Conservation (phyloP, 2,329 filamentous ascomycete genomes). For the Fusarium chlamydosporum region DNA sequence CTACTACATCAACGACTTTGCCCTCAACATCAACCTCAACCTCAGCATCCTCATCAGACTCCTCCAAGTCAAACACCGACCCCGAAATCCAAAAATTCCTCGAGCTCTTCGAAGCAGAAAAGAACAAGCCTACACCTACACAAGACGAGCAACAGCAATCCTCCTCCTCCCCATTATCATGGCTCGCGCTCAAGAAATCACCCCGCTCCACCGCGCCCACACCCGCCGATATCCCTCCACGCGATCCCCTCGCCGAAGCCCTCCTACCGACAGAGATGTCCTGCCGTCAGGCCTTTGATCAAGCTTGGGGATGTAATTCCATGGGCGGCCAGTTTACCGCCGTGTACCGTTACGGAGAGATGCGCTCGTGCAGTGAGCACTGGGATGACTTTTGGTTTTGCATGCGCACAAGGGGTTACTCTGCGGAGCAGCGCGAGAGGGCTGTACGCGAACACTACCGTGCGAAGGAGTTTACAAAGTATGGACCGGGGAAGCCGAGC, state of each 20-base stretch:
- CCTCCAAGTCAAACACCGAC: slow-evolving; percentile 56
- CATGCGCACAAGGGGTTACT: slow-evolving; percentile 82
- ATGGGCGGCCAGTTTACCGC: slow-evolving; percentile 92
- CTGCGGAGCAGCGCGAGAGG: slow-evolving; percentile 70
- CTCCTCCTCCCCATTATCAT: slow-evolving; percentile 53
- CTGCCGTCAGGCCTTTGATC: slow-evolving; percentile 91
- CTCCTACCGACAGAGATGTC: slow-evolving; percentile 87
- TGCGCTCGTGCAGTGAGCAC: slow-evolving; percentile 83
- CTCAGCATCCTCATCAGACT: slow-evolving; percentile 20
- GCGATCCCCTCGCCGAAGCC: slow-evolving; percentile 71
- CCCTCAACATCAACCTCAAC: slow-evolving; percentile 18
- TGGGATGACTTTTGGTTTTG: slow-evolving; percentile 99
- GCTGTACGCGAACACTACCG: slow-evolving; percentile 77
- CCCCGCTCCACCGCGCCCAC: slow-evolving; percentile 47
- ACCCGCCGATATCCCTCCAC: slow-evolving; percentile 47
- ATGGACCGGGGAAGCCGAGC: slow-evolving; percentile 73
- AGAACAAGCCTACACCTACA: slow-evolving; percentile 42
- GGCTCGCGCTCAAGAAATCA: slow-evolving; percentile 55
- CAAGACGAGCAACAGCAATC: slow-evolving; percentile 42
- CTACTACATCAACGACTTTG: slow-evolving; percentile 39
- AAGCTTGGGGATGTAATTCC: slow-evolving; percentile 93
- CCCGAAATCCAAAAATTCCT: slow-evolving; percentile 70
- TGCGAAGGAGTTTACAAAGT: slow-evolving; percentile 74
- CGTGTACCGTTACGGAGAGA: slow-evolving; percentile 86
- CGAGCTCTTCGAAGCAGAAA: slow-evolving; percentile 60